Evolutionary conservation across 805 yeast genomes (phyloP), one percentile per base, ranked within the genome.

Genomic region (Candida incommunis): DNA sequence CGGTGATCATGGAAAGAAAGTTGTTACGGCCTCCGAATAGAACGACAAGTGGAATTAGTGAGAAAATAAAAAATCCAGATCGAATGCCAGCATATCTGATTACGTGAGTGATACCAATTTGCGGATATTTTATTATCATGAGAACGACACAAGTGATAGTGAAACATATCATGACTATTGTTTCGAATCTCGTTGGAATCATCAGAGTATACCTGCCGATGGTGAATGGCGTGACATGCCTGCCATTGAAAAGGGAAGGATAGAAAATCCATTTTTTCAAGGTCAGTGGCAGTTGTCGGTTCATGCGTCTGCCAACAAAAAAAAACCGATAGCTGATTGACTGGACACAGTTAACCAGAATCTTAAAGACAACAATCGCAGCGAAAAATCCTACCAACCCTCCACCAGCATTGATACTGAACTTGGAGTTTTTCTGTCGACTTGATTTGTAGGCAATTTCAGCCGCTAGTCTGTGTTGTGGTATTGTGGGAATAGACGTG

Each of bases 21-120:
- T 79, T 81, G 55, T 80, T 80, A 53, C 86, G 67, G 24, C 79
- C 79, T 9, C 82, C 82, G 59, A 80, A 79, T 45, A 81, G 61
- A 48, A 75, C 71, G 16, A 77, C 57, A 3, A 71, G 57, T 0
- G 92, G 90, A 46, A 78, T 21, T 31, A 45, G 47, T 25, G 43
- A 44, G 29, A 50, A 42, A 0, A 52, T 45, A 16, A 58, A 22
- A 31, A 23, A 43, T n/a, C 50, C 49, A 16, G 45, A 9, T 4
- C 49, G 45, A 24, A 27, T 43, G 2, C 46, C 49, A 15, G 43
- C 40, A n/a, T 31, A 31, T 13, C 37, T 9, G 18, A n/a, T n/a
- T 9, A 31, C 20, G 5, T n/a, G 18, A 9, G n/a, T 31, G 20
- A 18, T 31, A 18, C 20, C 37, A 9, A 31, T 31, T 9, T 9